These are phyloP conservation scores for Lentinula lateritia DNA, from an alignment of 768 basidiomycete genomes.

Conservation along the genomic window DNA sequence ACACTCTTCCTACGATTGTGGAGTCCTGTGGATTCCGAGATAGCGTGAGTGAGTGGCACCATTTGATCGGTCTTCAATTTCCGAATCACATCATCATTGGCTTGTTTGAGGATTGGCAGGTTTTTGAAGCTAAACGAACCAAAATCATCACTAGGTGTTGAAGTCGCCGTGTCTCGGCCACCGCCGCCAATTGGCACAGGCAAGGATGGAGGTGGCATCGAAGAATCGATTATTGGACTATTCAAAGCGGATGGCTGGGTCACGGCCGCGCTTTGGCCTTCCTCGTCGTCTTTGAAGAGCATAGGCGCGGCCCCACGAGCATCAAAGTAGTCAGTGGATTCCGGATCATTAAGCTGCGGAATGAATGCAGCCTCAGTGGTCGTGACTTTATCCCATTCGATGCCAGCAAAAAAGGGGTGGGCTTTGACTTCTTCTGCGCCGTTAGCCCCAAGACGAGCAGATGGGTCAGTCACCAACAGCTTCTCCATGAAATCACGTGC, in stretches of 20 bases:
- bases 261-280: constrained; percentile 31
- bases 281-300: constrained; percentile 88
- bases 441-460: constrained; percentile 72
- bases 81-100: constrained; percentile 96
- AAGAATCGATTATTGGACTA: constrained; percentile 35
- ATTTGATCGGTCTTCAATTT: constrained; percentile 92
- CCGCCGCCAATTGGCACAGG: constrained; percentile 35
- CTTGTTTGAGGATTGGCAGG: constrained; percentile 90
- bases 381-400: constrained; percentile 92
- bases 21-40: constrained; percentile 54
- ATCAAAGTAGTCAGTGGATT: constrained; percentile 99
- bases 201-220: constrained; percentile 35
- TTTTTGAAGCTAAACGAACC: constrained; percentile 99
- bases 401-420: constrained; percentile 85
- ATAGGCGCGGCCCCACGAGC: constrained; percentile 88
- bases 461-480: constrained; percentile 77
- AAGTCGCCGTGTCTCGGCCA: constrained; percentile 33
- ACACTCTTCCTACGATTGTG: constrained; percentile 73
- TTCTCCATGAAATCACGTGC: constrained; percentile 87
- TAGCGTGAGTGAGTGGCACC: constrained; percentile 66
- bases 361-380: constrained; percentile 90
- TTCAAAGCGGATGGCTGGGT: constrained; percentile 46
- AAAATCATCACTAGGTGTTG: constrained; percentile 82
- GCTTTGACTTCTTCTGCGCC: constrained; percentile 91
- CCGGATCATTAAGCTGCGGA: constrained; percentile 90